Base-by-base conservation (phyloP, 345 rosid genomes). In the Gossypioides kirkii region DNA sequence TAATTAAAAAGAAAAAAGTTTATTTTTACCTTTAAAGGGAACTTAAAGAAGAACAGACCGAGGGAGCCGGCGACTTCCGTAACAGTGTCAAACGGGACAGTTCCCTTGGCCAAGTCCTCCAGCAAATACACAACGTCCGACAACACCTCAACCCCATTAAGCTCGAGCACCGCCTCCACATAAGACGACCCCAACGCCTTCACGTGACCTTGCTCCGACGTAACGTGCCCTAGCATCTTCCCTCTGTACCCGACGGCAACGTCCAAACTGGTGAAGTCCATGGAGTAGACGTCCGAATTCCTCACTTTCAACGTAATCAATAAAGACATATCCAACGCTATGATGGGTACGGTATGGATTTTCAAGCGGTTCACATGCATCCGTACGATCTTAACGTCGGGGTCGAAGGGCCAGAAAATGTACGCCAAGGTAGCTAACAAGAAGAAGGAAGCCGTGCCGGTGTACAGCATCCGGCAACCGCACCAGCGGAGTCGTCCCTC, bases 391-490 rank as follows among this genome's bases (percentile, higher is more conserved):
- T 86, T 80, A 56, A 90, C 38, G 6, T 61, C 73, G 14, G 97
- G 98, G 53, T 85, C 87, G 36, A 96, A 87, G 56, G 98, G 96
- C 96, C 96, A 91, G 72, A 86, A 69, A 7, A 79, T 47, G 85
- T 81, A 90, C 52, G 77, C 61, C 60, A 81, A 55, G 14, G 86
- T 32, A 20, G 84, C 71, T 7, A 88, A 53, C 70, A 85, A 46
- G 64, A 93, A 16, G 41, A 87, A 38, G 38, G 80, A 38, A 43
- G 79, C 13, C 18, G 81, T 18, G 80, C 73, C 10, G 16, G 81
- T 18, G 80, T 71, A 61, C 70, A 84, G 67, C 9, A 78, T 14
- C 22, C 72, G 83, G 53, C 80, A 61, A 41, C 82, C 70, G 53
- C 25, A 66, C 4, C 16, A 5, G 63, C 63, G 10, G 0, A 72